These are phyloP conservation scores for Lentinula sp. DNA, from an alignment of 768 basidiomycete genomes.

Conservation along the genomic window DNA sequence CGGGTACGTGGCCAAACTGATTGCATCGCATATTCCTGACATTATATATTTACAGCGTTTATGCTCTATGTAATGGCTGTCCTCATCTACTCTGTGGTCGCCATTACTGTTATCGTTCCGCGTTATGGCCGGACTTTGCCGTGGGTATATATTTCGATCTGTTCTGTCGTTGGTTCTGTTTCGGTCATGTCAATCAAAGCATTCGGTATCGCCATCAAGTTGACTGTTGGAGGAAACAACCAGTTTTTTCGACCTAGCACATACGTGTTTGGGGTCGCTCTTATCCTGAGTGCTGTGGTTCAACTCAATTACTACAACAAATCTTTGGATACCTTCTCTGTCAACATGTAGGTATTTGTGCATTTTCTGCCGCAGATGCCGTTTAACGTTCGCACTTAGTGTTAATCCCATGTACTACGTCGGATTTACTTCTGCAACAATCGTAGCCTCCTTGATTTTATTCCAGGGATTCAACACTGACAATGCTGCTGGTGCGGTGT, in stretches of 20 bases:
- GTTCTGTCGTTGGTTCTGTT: conserved; percentile 91
- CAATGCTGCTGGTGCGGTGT: conserved; percentile 73
- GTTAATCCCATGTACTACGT: conserved; percentile 99
- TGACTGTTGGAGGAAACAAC: conserved; percentile 89
- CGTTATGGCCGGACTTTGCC: conserved; percentile 84
- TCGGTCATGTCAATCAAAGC: conserved; percentile 99
- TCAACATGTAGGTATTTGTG: conserved; percentile 76
- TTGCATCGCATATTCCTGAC: background rate
- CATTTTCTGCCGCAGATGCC: background rate
- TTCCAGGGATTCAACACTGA: conserved; percentile 97
- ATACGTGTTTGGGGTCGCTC: conserved; percentile 88
- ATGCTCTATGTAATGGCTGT: conserved; percentile 85
- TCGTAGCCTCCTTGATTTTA: conserved; percentile 90
- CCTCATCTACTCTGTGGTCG: conserved; percentile 72
- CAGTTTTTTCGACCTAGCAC: conserved; percentile 93
- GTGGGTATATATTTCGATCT: conserved; percentile 91
- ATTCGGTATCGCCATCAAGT: conserved; percentile 93
- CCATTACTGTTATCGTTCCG: conserved; percentile 85
- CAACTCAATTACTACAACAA: conserved; percentile 99
- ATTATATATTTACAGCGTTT: conserved; percentile 48
- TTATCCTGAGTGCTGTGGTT: conserved; percentile 77
- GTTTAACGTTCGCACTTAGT: conserved; percentile 29
- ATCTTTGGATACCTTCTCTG: conserved; percentile 92
- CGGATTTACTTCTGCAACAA: conserved; percentile 89
- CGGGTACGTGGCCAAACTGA: conserved; percentile 46